Evolutionary conservation across 306 rosid species (phyloP).

Genomic region (Carpinus viminea): DNA sequence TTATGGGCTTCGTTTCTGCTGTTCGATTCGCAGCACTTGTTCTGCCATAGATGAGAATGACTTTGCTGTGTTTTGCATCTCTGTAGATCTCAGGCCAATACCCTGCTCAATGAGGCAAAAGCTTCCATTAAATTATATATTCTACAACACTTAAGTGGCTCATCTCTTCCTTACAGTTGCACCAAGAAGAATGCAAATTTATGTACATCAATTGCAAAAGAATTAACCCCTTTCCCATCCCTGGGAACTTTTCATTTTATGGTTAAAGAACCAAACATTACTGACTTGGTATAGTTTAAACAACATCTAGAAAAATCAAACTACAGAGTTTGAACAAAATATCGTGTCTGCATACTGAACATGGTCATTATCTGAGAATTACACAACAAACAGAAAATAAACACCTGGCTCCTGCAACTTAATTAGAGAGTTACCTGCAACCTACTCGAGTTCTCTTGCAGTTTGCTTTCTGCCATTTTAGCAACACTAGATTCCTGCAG

Average conservation of each 20-base stretch:
- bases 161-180: no score
- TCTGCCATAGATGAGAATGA: slow-evolving; percentile 86
- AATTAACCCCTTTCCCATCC: background rate
- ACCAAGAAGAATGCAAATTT: no score
- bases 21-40: slow-evolving; percentile 66
- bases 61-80: slow-evolving; percentile 77
- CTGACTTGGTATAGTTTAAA: background rate
- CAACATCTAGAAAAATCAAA: background rate
- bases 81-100: slow-evolving; percentile 50
- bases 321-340: background rate
- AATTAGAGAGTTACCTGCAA: slow-evolving; percentile 49
- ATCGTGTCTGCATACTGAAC: background rate
- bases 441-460: slow-evolving; percentile 61
- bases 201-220: no score
- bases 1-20: slow-evolving; percentile 45
- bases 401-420: background rate
- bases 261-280: background rate
- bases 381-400: background rate
- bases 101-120: slow-evolving; percentile 48
- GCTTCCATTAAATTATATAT: background rate
- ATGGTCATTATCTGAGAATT: background rate
- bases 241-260: background rate
- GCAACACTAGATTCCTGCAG: slow-evolving; percentile 66
- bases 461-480: slow-evolving; percentile 64
- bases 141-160: no score